phyloP scores from a whole-genome alignment of 306 rosid genomes.

The Amphicarpaea edgeworthii region DNA sequence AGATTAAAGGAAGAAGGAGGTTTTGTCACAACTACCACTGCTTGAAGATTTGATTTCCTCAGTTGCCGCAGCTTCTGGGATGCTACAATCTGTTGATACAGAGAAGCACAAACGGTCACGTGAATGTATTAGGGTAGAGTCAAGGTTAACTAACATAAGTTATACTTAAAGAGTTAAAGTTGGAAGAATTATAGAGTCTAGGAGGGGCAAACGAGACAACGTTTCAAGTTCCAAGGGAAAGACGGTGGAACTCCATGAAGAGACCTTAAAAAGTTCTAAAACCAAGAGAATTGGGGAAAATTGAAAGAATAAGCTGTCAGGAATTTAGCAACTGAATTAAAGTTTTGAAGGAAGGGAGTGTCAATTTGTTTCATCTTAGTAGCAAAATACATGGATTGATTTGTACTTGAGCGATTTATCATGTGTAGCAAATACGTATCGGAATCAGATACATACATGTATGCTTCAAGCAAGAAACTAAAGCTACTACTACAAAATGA shows the following conservation, averaged over 20 bases:
- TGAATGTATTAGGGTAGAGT: neutral
- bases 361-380: no score
- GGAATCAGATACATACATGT: neutral
- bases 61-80: neutral
- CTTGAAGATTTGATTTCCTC: constrained; percentile 16
- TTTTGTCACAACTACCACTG: constrained; percentile 15
- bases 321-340: no score
- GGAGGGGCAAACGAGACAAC: no score
- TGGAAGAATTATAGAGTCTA: no score
- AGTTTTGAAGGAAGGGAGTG: no score
- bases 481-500: neutral
- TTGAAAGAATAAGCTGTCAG: no score
- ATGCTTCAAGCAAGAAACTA: neutral
- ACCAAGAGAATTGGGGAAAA: no score
- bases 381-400: neutral
- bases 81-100: constrained; percentile 6
- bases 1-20: neutral
- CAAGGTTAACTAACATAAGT: neutral
- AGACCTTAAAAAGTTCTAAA: no score
- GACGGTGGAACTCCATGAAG: no score
- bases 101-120: neutral
- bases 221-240: no score
- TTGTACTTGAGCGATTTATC: neutral
- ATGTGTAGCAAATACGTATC: neutral
- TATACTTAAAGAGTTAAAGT: neutral